These are phyloP conservation scores for Amylocystis lapponica DNA, from an alignment of 768 basidiomycete species.

Conservation along the genomic window DNA sequence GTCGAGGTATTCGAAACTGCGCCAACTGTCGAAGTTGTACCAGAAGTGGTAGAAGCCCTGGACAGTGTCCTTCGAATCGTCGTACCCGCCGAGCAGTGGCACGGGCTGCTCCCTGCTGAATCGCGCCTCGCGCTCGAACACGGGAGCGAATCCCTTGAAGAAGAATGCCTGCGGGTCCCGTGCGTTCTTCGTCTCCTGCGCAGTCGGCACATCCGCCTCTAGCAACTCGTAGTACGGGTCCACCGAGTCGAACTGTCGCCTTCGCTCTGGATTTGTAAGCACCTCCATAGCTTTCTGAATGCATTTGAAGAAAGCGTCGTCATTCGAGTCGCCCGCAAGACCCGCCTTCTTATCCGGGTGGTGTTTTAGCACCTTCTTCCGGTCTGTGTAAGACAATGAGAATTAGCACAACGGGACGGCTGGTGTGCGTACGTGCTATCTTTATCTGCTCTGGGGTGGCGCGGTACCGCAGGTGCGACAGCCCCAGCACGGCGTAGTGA, in stretches of 20 bases:
- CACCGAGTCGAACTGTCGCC: constrained; percentile 95
- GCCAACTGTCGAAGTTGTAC: constrained; percentile 99
- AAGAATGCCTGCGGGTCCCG: constrained; percentile 53
- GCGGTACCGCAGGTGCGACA: constrained; percentile 82
- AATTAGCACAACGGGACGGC: background rate
- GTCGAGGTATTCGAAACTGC: constrained; percentile 95
- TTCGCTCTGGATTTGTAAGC: constrained; percentile 78
- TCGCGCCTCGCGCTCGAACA: constrained; percentile 87
- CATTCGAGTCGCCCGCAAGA: constrained; percentile 77
- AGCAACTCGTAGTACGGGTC: constrained; percentile 71
- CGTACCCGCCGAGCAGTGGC: constrained; percentile 65
- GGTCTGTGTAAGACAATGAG: constrained; percentile 49
- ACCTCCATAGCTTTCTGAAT: constrained; percentile 98
- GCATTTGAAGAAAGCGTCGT: constrained; percentile 99
- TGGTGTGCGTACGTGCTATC: constrained; percentile 72
- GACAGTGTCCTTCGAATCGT: constrained; percentile 75
- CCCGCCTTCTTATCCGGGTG: constrained; percentile 96
- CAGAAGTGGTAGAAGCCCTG: constrained; percentile 97
- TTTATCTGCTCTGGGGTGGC: constrained; percentile 93
- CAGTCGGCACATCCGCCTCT: constrained; percentile 74
- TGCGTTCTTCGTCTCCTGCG: constrained; percentile 47
- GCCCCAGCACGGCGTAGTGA: constrained; percentile 93
- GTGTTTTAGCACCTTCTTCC: constrained; percentile 98
- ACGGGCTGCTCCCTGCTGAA: constrained; percentile 87
- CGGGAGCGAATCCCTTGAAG: constrained; percentile 68